Evolutionary conservation across 768 basidiomycete species (phyloP), one percentile per base, ranked within the genome.

Genomic region (Naganishia randhawae): DNA sequence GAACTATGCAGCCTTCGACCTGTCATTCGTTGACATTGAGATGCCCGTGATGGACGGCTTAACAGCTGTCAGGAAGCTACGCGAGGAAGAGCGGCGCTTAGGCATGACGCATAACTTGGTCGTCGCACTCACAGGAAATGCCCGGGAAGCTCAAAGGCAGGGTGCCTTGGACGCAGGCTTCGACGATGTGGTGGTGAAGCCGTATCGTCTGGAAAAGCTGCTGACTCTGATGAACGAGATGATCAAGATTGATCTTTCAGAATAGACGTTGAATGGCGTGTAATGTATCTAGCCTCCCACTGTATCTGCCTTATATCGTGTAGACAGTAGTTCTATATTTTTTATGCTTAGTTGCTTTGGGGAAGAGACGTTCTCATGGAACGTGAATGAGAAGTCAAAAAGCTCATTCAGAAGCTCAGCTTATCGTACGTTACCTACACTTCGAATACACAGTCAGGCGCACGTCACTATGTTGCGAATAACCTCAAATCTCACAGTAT

Each of bases 41-140:
- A 77, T 77, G 76, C 76, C 76, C 0, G 65, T 69, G 7, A 73
- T 77, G 74, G 74, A 75, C 52, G 76, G 76, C 7, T 54, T 75
- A 19, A 68, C 71, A 1, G 68, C 74, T 0, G 73, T 74, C 10
- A 65, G 71, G 7, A 37, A 65, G 68, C 73, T 76, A 68, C 55
- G 75, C 25, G 68, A 67, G 29, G 45, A 72, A 27, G 54, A 70
- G 42, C 54, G 61, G 9, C 16, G 61, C 1, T 10, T 63, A 41
- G 61, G 61, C 9, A 42, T 63, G 61, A 63, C 39, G 39, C 61
- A 63, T 32, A 63, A 63, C 25, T 29, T 63, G 7, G 61, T 73
- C 61, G 48, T 72, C 14, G 71, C 61, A 3, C 14, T 71, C 27
- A 72, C 73, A 3, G 73, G 73, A 4, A 72, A 72, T 57, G 73